Evolutionary conservation across 495 filamentous ascomycete genomes (phyloP), one percentile per base, ranked within the genome.

Genomic region (Neurospora terricola): DNA sequence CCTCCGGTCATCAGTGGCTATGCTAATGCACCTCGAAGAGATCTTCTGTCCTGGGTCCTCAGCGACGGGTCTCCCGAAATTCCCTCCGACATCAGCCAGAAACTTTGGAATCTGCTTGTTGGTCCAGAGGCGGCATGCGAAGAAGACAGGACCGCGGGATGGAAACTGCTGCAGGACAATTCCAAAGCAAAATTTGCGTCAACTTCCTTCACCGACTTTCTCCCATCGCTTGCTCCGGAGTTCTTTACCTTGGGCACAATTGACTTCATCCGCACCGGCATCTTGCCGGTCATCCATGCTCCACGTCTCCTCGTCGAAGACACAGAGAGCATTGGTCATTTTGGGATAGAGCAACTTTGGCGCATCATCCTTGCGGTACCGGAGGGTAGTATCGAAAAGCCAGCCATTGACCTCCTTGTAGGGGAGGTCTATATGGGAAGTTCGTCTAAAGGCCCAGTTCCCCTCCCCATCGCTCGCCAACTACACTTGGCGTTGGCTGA

Each of bases 321-420:
- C 48, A 72, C 73, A 14, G 76, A 74, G 66, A 81, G 80, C 71
- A 79, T 84, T 48, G 72, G 80, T 38, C 82, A 90, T 27, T 83
- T 87, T 21, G 91, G 90, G 10, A 85, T 92, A 69, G 92, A 96
- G 70, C 86, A 93, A 54, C 84, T 98, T 69, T 98, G 95, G 95
- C 88, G 87, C 18, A 89, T 97, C 77, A 90, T 95, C 21, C 78
- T 97, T 69, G 89, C 86, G 23, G 90, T 92, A 14, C 89, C 89
- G 4, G 83, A 86, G n/a, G 86, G 87, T 62, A 90, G 88, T 1
- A 90, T 96, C 69, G 93, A 93, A 74, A 81, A 85, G 6, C 81
- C 86, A 62, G 90, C 92, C 4, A 94, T 91, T 34, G 83, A 84
- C 40, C 87, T 88, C 23, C 87, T 97, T 10, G 93, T 94, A 37